Evolutionary conservation across 768 basidiomycete species (phyloP).

Genomic region (Amanita rubescens): DNA sequence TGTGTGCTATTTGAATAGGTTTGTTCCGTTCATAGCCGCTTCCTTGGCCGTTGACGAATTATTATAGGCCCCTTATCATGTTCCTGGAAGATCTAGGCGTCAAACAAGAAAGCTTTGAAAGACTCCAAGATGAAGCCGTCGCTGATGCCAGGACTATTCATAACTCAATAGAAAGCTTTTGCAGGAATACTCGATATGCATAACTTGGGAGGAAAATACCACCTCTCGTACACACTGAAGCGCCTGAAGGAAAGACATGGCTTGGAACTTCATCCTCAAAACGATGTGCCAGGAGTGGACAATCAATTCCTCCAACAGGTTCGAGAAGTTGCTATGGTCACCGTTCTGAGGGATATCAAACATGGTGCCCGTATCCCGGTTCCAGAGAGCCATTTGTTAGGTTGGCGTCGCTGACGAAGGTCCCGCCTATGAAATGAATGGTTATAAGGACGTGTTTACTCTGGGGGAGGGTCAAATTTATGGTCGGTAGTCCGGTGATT

Average conservation of each 20-base stretch:
- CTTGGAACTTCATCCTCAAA: slow-evolving; percentile 37
- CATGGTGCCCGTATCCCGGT: slow-evolving; percentile 69
- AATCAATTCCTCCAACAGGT: slow-evolving; percentile 51
- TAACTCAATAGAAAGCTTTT: slow-evolving; percentile 44
- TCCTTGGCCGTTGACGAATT: not conserved
- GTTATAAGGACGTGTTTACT: slow-evolving; percentile 40
- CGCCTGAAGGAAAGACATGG: slow-evolving; percentile 35
- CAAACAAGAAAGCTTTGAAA: slow-evolving; percentile 44
- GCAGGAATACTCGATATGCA: slow-evolving; percentile 42
- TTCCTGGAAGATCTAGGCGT: slow-evolving; percentile 73
- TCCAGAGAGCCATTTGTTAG: slow-evolving; percentile 55
- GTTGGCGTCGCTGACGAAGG: slow-evolving; percentile 85
- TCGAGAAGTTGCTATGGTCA: slow-evolving; percentile 54
- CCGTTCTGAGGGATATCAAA: slow-evolving; percentile 68
- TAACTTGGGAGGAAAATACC: slow-evolving; percentile 36
- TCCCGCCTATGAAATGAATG: slow-evolving; percentile 47
- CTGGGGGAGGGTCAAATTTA: slow-evolving; percentile 57
- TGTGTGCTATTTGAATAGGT: slow-evolving; percentile 69
- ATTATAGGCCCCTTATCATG: slow-evolving; percentile 61
- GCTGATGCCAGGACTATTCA: slow-evolving; percentile 51
- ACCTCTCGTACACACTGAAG: slow-evolving; percentile 44
- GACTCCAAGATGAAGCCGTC: slow-evolving; percentile 55
- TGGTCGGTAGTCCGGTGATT: slow-evolving; percentile 32
- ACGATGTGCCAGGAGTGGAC: slow-evolving; percentile 31
- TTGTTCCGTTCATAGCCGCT: slow-evolving; percentile 6